Percentiles rank a stretch among this genome's conserved stretches.
Conservation (phyloP, 2,329 filamentous ascomycete species). For the Ophiostoma novo-ulmi region DNA sequence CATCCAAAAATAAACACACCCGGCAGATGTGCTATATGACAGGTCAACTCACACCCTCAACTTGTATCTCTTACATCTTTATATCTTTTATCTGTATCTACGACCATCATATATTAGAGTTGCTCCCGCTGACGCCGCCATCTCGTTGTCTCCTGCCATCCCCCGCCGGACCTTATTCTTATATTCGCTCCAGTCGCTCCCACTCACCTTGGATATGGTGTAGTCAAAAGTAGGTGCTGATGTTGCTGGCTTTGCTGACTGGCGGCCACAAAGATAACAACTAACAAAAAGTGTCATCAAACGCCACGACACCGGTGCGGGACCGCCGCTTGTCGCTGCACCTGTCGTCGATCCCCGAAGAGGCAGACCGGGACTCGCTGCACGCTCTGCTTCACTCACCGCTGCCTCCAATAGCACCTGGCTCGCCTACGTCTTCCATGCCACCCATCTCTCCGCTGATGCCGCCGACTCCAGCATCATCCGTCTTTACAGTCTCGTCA, state of each 20-base stretch:
- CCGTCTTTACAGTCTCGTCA: not conserved
- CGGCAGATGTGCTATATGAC: not conserved
- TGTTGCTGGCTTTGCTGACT: too few species aligned
- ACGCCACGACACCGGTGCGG: not conserved
- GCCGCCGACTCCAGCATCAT: not conserved
- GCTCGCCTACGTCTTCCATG: not conserved
- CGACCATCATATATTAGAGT: not conserved
- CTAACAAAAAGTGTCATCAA: not conserved
- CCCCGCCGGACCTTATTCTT: not conserved
- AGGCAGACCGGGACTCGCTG: conserved; percentile 7
- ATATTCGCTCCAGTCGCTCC: not conserved
- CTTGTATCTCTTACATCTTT: not conserved
- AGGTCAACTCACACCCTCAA: not conserved
- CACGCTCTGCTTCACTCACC: not conserved
- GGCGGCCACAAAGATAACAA: not conserved
- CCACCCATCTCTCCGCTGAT: not conserved
- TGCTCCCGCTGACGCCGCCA: not conserved
- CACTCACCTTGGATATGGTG: not conserved
- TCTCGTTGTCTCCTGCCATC: not conserved
- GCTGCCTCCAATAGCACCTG: not conserved
- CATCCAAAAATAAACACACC: conserved; percentile 8
- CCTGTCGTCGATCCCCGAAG: conserved; percentile 18
- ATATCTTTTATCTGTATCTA: not conserved
- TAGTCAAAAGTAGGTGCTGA: not conserved
- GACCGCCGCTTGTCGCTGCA: conserved; percentile 15